Base-by-base conservation (phyloP, 2,329 filamentous ascomycete genomes). In the Botryotinia calthae region DNA sequence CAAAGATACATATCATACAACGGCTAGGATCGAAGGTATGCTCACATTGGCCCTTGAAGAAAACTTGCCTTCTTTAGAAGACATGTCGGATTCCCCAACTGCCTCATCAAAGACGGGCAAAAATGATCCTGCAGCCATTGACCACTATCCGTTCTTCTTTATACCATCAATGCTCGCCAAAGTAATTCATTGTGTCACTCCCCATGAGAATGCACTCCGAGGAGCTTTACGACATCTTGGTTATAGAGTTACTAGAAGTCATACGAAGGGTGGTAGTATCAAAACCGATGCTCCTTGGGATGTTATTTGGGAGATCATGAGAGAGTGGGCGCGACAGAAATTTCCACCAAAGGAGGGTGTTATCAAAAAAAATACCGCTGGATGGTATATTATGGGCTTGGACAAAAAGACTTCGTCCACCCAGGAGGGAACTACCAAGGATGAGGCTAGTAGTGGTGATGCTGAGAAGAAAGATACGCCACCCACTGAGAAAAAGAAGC, bases 201-300 rank as follows among this genome's bases (percentile, higher is more conserved):
- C 95, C 0, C 87, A 92, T n/a, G 90, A 95, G 75, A 90, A 93
- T 76, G 87, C 91, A 71, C 83, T 99, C 74, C 89, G 93, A 64
- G 95, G 96, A 34, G 96, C 96, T 4, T 84, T 99, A 44, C 87
- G 90, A 34, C 88, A 91, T 74, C 86, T 97, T 1, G 96, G 95
- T 10, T 98, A 97, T 80, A 87, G 88, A 63, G 92, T 92, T 5
- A 93, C 93, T 0, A 89, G 95, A 78, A 97, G 93, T 77, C 96
- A 99, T 82, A 94, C 94, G 78, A 94, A 94, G 77, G 88, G 93
- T 0, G 95, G 95, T 40, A 96, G 93, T 79, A 90, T 98, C 82
- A 97, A 97, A 84, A 98, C 96, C 0, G 90, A 98, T 82, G 96
- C 96, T 22, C 93, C 95, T 0, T 99, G 94, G 94, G 86, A 86